These are phyloP conservation scores for Magnusiomyces clavatus DNA, from an alignment of 1,139 yeast genomes.

Conservation along the genomic window DNA sequence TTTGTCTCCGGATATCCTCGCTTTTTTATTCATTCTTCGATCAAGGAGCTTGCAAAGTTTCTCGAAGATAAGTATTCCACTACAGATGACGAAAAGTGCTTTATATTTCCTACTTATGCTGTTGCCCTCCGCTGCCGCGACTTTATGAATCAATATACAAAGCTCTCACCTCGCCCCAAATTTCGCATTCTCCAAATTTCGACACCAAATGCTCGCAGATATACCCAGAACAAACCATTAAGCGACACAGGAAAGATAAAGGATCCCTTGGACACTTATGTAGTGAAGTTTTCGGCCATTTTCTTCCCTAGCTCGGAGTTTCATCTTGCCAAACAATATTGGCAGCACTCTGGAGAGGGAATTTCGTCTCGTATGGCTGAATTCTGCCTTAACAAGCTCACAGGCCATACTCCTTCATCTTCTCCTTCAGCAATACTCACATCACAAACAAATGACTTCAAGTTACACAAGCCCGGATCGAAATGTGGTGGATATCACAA, in stretches of 20 bases:
- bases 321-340: constrained; percentile 68
- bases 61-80: constrained; percentile 51
- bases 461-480: constrained; percentile 10
- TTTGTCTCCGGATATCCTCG: constrained; percentile 89
- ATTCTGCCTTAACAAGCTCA: constrained; percentile 60
- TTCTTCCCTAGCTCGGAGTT: constrained; percentile 57
- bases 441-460: background rate
- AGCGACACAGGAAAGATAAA: constrained; percentile 39
- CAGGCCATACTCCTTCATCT: constrained; percentile 18
- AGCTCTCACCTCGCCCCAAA: constrained; percentile 27
- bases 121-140: constrained; percentile 83
- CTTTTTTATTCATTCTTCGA: constrained; percentile 68
- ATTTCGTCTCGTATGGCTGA: constrained; percentile 85
- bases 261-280: constrained; percentile 44
- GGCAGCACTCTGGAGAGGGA: constrained; percentile 98
- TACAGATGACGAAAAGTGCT: constrained; percentile 60
- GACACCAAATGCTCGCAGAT: constrained; percentile 41
- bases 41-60: constrained; percentile 40
- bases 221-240: constrained; percentile 7
- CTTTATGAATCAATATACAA: constrained; percentile 44
- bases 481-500: constrained; percentile 15
- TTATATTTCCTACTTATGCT: constrained; percentile 69
- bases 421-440: background rate
- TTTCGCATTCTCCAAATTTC: constrained; percentile 73
- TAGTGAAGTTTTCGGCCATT: constrained; percentile 65